Evolutionary conservation across 371 early-diverging fungal genomes (phyloP).

Genomic region (Mortierella sp.): DNA sequence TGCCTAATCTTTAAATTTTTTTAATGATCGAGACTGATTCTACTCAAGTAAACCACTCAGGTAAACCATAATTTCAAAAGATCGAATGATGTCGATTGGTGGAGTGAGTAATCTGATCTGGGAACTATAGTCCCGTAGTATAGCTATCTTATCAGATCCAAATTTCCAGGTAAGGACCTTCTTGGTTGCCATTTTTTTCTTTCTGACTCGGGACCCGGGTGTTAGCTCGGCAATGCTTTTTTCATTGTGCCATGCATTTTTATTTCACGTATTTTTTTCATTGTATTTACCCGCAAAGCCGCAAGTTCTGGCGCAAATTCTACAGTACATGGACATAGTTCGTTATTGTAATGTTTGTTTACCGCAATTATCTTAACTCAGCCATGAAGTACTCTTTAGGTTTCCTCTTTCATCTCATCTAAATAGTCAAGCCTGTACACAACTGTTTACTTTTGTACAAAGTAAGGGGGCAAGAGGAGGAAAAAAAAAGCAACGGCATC

Average conservation of each 20-base stretch:
- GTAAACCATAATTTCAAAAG: no score
- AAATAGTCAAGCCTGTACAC: not conserved
- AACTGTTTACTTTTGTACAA: not conserved
- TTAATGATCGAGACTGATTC: no score
- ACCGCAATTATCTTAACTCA: not conserved
- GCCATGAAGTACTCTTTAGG: not conserved
- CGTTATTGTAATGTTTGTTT: not conserved
- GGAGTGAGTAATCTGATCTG: conserved; percentile 9
- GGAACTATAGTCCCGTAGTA: not conserved
- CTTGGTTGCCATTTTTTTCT: conserved; percentile 9
- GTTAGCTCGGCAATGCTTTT: not conserved
- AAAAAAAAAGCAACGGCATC: conserved; percentile 6
- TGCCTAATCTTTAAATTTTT: not conserved
- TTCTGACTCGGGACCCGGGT: conserved; percentile 30
- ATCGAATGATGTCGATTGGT: not conserved
- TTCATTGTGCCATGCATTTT: not conserved
- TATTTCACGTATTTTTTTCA: no score
- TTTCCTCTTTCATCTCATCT: not conserved
- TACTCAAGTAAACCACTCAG: no score
- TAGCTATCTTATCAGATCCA: conserved; percentile 43
- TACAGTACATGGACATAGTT: not conserved
- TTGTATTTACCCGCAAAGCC: not conserved
- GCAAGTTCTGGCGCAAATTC: no score
- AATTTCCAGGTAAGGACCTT: not conserved
- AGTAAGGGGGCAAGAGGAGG: not conserved